Base-by-base conservation (phyloP, 495 filamentous ascomycete genomes). In the Daldinia caldariorum region DNA sequence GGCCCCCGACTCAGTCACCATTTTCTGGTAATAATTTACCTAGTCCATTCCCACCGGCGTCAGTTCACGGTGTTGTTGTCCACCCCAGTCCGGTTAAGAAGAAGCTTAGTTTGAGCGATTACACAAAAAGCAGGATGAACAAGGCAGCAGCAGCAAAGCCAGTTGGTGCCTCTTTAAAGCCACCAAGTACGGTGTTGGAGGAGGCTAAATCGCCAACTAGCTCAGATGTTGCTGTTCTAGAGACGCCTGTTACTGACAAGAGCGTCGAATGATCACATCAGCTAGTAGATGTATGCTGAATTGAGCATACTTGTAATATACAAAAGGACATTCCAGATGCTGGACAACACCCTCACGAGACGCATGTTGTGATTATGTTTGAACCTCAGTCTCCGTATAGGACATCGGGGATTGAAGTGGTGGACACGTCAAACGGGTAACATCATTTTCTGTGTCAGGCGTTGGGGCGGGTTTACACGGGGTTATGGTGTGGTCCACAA, bases 81-180 rank as follows among this genome's bases (percentile, higher is more conserved):
- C 81, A 81, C 16, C 85, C 88, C 3, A 90, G 86, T 58, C 90
- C 90, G 7, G 78, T 86, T 39, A 87, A 88, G 79, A 93, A 92
- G 81, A 89, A 89, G 72, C 71, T 93, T 39, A 93, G 88, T 68
- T 73, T 92, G n/a, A 89, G 89, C 76, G 90, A 92, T 72, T 93
- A 92, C 63, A 85, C 79, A 54, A 86, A 84, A 60, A 86, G 82
- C 67, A 77, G 84, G 63, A 85, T 79, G 73, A 83, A 83, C 45
- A 83, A 80, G 53, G 78, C 79, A n/a, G 78, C 72, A 20, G 79
- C 77, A 0, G 68, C 71, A 22, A 80, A 83, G 49, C 76, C 79
- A 8, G 31, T 72, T n/a, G 73, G 74, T 26, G 75, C 70, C 2
- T 74, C 74, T 4, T 47, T 75, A 26, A 77, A 81, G 61, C 77